A percentile compares a stretch with the other conserved stretches of the same genome.
These are phyloP conservation scores for Gaeumannomyces sp. DNA, from an alignment of 2,329 filamentous ascomycete genomes.

Conservation along the genomic window DNA sequence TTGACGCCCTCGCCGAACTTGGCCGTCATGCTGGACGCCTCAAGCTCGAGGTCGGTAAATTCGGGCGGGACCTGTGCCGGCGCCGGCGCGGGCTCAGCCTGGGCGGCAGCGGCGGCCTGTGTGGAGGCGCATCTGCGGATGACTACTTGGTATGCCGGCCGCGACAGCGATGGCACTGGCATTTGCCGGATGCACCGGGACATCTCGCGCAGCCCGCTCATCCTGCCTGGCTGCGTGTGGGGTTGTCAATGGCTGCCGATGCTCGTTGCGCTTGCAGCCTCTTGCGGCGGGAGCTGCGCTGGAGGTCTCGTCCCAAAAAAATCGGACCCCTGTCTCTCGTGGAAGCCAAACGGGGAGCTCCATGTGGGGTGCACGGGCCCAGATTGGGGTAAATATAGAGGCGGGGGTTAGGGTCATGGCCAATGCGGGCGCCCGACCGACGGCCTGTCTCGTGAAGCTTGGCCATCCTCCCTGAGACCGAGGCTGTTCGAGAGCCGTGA, in stretches of 20 bases:
- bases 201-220: slow-evolving; percentile 11
- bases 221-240: slow-evolving; percentile 1
- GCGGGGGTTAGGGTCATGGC: neutral
- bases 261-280: neutral
- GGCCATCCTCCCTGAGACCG: neutral
- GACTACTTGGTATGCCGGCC: slow-evolving; percentile 4
- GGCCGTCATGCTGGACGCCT: slow-evolving; percentile 42
- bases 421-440: neutral
- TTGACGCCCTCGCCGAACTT: slow-evolving; percentile 33
- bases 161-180: neutral
- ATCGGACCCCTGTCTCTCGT: slow-evolving; percentile 8
- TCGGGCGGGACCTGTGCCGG: slow-evolving; percentile 17
- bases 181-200: slow-evolving; percentile 9
- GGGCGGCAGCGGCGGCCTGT: slow-evolving; percentile 23
- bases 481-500: neutral
- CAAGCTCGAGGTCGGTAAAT: slow-evolving; percentile 43
- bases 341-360: neutral
- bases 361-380: neutral
- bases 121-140: slow-evolving; percentile 41
- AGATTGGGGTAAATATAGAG: neutral
- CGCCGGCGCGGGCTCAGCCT: slow-evolving; percentile 10
- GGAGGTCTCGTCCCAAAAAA: slow-evolving; percentile 6
- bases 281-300: neutral
- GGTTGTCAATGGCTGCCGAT: slow-evolving; percentile 3
- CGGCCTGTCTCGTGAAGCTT: neutral